These are phyloP conservation scores for Nemania bipapillata DNA, from an alignment of 2,329 filamentous ascomycete species.

Conservation along the genomic window DNA sequence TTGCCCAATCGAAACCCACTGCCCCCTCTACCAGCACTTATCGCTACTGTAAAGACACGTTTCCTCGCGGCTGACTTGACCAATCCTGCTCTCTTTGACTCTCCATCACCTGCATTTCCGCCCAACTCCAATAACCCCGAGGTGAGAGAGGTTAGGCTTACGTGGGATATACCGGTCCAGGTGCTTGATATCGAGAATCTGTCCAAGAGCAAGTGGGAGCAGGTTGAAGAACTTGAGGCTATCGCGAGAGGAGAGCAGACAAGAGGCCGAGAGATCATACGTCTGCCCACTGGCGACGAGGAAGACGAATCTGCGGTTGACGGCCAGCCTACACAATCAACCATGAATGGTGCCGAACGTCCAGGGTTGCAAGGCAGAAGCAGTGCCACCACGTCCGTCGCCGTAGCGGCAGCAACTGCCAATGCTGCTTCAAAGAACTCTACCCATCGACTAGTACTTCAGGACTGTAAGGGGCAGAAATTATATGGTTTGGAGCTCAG, in stretches of 20 bases:
- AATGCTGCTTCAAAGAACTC: conserved; percentile 57
- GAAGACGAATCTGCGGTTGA: conserved; percentile 60
- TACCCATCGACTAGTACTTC: conserved; percentile 82
- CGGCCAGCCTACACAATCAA: conserved; percentile 43
- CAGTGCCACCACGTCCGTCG: conserved; percentile 34
- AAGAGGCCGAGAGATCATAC: conserved; percentile 82
- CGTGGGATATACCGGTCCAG: conserved; percentile 76
- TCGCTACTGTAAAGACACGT: conserved; percentile 83
- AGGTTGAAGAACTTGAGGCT: conserved; percentile 83
- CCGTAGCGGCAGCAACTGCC: conserved; percentile 37
- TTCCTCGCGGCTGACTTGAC: conserved; percentile 83
- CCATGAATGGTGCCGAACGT: conserved; percentile 19
- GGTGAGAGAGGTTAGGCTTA: conserved; percentile 66
- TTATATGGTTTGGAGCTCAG: conserved; percentile 78
- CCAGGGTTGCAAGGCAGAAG: conserved; percentile 26
- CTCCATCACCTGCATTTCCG: conserved; percentile 61
- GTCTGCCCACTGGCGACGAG: conserved; percentile 62
- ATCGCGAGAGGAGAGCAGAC: conserved; percentile 77
- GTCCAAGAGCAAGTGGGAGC: conserved; percentile 81
- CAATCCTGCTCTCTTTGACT: conserved; percentile 62
- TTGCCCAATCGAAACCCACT: conserved; percentile 65
- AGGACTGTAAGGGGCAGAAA: conserved; percentile 78
- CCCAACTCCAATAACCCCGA: conserved; percentile 63
- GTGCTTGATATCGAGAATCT: conserved; percentile 89
- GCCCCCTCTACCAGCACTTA: conserved; percentile 74